Percentiles rank a stretch among this genome's conserved stretches.
Evolutionary conservation across 495 filamentous ascomycete genomes (phyloP).

Genomic region (Pyrenula aspistea): DNA sequence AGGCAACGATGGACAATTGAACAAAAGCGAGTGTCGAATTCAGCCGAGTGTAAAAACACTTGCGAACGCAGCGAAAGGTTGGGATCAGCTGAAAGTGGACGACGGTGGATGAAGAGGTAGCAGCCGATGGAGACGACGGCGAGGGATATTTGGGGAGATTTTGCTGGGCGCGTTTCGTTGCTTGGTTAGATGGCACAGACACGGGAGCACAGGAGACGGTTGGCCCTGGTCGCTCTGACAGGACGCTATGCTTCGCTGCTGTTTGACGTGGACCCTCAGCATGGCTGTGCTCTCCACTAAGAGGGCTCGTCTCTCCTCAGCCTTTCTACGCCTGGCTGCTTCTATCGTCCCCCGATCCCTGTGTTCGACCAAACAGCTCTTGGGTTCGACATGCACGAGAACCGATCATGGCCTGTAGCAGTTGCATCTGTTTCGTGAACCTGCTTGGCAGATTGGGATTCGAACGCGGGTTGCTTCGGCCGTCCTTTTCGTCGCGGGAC

Average conservation of each 20-base stretch:
- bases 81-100: background rate
- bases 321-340: too few species aligned
- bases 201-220: background rate
- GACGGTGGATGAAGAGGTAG: background rate
- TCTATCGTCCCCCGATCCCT: too few species aligned
- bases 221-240: background rate
- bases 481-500: too few species aligned
- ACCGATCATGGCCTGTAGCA: too few species aligned
- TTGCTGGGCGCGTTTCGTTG: background rate
- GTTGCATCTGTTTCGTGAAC: too few species aligned
- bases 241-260: background rate
- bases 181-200: background rate
- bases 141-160: background rate
- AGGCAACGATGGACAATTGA: background rate
- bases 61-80: background rate
- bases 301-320: too few species aligned
- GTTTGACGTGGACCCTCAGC: background rate
- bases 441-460: too few species aligned
- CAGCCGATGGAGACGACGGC: background rate
- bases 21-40: background rate
- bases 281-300: background rate
- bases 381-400: too few species aligned
- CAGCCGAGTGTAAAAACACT: background rate
- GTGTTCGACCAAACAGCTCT: too few species aligned
- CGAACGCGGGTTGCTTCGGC: background rate